Evolutionary conservation across 1,284 basidiomycete species (phyloP), one percentile per base, ranked within the genome.

Genomic region (Moesziomyces aphidis): DNA sequence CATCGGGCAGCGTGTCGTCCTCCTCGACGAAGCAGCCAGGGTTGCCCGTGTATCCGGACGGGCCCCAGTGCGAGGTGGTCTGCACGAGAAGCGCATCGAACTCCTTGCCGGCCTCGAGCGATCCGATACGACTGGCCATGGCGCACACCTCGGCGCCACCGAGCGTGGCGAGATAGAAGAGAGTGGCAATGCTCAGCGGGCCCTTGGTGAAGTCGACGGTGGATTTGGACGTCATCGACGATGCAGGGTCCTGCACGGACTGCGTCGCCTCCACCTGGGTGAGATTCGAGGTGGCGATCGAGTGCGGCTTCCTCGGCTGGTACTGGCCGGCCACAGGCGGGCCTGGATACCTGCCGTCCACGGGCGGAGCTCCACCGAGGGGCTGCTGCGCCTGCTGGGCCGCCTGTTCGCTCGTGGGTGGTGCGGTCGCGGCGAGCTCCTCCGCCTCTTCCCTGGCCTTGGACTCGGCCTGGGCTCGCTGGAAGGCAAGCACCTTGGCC

Each of bases 161-260:
- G 28, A 92, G 87, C 3, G 95, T 99, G 10, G 96, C 95, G 50
- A 98, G 90, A 86, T 94, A 92, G 72, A 97, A 88, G 50, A 97
- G 87, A 1, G 93, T 90, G 8, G 92, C 86, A 44, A 95, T 87
- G 7, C 90, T 87, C 15, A 97, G 88, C 55, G 91, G 91, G 21
- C 88, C 87, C 73, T 88, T 87, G 4, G 88, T 86, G 81, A 93
- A 93, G 52, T 81, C 79, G 46, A 73, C 52, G 5, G 45, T 60
- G 17, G 52, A 34, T 19, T 58, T 46, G 17, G 54, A 52, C 39
- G 58, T 57, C 45, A 66, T 52, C 19, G 62, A 69, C 19, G 66
- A 73, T 13, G 71, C 59, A 2, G 66, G 66, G 23, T 69, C 66
- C 26, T 68, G 57, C 13, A 57, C 62, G 9, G 62, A 69, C 17